phyloP scores from a whole-genome alignment of 345 rosid species.

The Eutrema yunnanense region DNA sequence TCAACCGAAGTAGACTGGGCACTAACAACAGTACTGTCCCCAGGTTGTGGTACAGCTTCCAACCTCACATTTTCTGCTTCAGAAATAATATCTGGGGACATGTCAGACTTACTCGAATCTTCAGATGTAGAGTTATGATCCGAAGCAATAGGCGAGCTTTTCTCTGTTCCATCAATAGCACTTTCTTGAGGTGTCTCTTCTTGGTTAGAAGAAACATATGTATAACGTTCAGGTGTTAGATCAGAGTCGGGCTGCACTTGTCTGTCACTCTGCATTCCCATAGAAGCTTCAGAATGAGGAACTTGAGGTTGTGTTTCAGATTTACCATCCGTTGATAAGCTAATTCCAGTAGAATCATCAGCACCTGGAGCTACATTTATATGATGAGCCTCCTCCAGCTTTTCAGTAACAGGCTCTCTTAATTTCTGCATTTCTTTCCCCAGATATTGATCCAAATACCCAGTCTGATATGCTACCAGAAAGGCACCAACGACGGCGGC shows the following conservation, averaged over 20 bases:
- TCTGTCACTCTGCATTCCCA: constrained; percentile 24
- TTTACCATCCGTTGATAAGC: constrained; percentile 27
- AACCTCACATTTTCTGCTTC: constrained; percentile 29
- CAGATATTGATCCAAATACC: constrained; percentile 51
- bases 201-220: constrained; percentile 25
- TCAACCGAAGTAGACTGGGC: constrained; percentile 24
- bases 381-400: constrained; percentile 30
- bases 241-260: constrained; percentile 34
- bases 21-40: constrained; percentile 30
- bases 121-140: constrained; percentile 18
- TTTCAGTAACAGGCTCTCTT: constrained; percentile 16
- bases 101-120: constrained; percentile 27
- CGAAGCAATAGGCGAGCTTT: constrained; percentile 19
- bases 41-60: constrained; percentile 29
- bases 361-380: constrained; percentile 7
- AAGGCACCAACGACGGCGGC: constrained; percentile 42
- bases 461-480: constrained; percentile 48
- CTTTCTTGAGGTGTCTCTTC: constrained; percentile 34
- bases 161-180: constrained; percentile 27
- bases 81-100: constrained; percentile 26
- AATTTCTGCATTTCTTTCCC: constrained; percentile 30
- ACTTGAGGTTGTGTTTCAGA: constrained; percentile 30
- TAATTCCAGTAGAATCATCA: constrained; percentile 32
- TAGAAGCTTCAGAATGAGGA: constrained; percentile 30
- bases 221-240: constrained; percentile 29